Conservation (phyloP, 305 asterid genomes). For the Lippia alba region DNA sequence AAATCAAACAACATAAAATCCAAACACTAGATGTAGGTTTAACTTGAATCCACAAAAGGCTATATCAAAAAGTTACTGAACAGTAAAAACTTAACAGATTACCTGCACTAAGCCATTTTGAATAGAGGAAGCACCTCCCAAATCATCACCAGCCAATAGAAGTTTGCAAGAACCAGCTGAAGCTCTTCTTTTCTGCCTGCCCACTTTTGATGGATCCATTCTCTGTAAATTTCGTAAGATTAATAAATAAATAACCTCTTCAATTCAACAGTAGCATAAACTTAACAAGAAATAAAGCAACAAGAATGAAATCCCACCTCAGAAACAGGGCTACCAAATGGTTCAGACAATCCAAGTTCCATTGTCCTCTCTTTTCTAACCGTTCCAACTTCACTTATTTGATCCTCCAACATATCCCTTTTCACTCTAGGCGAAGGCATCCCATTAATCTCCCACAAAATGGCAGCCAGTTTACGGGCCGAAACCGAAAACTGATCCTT, state of each 20-base stretch:
- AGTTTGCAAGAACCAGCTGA: slow-evolving; percentile 72
- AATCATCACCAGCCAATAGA: slow-evolving; percentile 45
- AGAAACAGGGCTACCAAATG: slow-evolving; percentile 55
- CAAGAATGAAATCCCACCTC: slow-evolving; percentile 60
- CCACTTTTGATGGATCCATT: slow-evolving; percentile 57
- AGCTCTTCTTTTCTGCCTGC: slow-evolving; percentile 64
- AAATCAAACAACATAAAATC: slow-evolving; percentile 26
- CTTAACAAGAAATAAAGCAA: not conserved
- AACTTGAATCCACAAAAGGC: not conserved
- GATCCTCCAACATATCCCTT: slow-evolving; percentile 49
- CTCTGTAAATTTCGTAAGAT: slow-evolving; percentile 50
- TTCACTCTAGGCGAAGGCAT: slow-evolving; percentile 56
- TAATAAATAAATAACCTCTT: slow-evolving; percentile 11
- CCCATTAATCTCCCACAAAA: slow-evolving; percentile 75
- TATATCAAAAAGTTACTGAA: not conserved
- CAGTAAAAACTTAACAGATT: slow-evolving; percentile 20
- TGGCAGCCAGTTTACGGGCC: slow-evolving; percentile 77
- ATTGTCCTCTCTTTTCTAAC: slow-evolving; percentile 48
- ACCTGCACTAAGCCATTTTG: slow-evolving; percentile 73
- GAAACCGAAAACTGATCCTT: slow-evolving; percentile 57
- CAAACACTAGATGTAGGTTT: not conserved
- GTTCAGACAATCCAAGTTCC: slow-evolving; percentile 59
- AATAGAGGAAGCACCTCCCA: slow-evolving; percentile 49
- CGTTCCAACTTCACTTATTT: slow-evolving; percentile 47
- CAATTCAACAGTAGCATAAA: slow-evolving; percentile 16